phyloP scores from a whole-genome alignment of 306 rosid genomes.

The Leucaena leucocephala region DNA sequence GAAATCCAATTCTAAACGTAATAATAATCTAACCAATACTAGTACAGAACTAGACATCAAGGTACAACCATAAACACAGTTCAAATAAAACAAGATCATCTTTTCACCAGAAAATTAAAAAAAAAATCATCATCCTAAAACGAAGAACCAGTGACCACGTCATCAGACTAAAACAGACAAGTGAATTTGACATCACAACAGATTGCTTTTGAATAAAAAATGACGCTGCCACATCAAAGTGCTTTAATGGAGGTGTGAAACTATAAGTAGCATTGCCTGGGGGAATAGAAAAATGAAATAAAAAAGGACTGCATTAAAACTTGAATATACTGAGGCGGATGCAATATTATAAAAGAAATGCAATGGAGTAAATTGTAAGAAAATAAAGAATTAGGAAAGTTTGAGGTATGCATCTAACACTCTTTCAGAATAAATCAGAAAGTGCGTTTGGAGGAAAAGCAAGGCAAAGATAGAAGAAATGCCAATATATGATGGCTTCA shows the following conservation, averaged over 20 bases:
- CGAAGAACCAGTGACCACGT: neutral
- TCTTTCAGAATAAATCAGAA: conserved; percentile 10
- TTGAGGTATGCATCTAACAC: neutral
- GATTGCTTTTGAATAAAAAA: neutral
- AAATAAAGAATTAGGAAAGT: neutral
- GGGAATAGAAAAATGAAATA: neutral
- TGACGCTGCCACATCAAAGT: neutral
- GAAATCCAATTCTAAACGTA: neutral
- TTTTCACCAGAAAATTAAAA: neutral
- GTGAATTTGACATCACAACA: neutral
- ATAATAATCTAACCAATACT: neutral
- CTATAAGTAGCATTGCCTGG: neutral
- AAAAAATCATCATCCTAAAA: neutral
- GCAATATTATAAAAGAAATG: neutral
- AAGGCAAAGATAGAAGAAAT: neutral
- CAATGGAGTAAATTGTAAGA: neutral
- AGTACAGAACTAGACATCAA: neutral
- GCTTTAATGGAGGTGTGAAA: neutral
- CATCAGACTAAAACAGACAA: neutral
- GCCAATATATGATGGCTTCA: conserved; percentile 4
- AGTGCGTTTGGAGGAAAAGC: neutral
- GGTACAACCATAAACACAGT: neutral
- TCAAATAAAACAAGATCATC: conserved; percentile 3
- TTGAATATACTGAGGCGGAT: neutral
- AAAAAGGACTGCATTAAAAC: conserved; percentile 5